A percentile compares a stretch with the other conserved stretches of the same genome.
phyloP scores from a whole-genome alignment of 345 rosid genomes.

The Boechera divaricarpa region DNA sequence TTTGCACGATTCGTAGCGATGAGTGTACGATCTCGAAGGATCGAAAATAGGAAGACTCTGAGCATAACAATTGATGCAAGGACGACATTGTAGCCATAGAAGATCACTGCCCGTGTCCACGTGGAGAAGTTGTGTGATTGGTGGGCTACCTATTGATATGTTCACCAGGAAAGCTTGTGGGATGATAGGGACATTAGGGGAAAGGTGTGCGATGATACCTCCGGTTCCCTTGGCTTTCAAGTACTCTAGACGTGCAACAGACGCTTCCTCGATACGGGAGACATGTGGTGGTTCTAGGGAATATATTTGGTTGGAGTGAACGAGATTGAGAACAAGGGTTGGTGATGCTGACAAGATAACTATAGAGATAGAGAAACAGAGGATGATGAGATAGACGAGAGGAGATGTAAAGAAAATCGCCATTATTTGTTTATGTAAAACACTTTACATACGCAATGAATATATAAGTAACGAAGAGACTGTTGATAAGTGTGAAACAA shows the following conservation, averaged over 20 bases:
- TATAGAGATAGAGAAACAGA: not conserved
- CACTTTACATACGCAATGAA: not conserved
- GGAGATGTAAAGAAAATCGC: not conserved
- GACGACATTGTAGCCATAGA: conserved; percentile 23
- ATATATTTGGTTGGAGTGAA: not conserved
- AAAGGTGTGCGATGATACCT: conserved; percentile 13
- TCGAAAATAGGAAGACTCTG: conserved; percentile 14
- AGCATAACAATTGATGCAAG: not conserved
- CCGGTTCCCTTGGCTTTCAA: conserved; percentile 12
- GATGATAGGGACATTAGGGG: not conserved
- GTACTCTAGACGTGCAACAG: not conserved
- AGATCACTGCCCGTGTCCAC: conserved; percentile 26
- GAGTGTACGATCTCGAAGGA: conserved; percentile 2
- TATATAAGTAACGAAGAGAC: not conserved
- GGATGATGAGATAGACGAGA: not conserved
- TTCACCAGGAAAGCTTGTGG: conserved; percentile 7
- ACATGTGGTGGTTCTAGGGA: not conserved
- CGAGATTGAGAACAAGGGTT: conserved; percentile 13
- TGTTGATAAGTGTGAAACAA: not conserved
- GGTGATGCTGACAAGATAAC: conserved; percentile 9
- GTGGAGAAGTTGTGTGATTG: not conserved
- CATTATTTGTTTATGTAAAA: not conserved
- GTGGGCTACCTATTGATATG: conserved; percentile 39
- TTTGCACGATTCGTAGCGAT: not conserved
- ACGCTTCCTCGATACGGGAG: not conserved